These are phyloP conservation scores for Cryptococcus jaspeensis DNA, from an alignment of 1,284 basidiomycete species.

Conservation along the genomic window DNA sequence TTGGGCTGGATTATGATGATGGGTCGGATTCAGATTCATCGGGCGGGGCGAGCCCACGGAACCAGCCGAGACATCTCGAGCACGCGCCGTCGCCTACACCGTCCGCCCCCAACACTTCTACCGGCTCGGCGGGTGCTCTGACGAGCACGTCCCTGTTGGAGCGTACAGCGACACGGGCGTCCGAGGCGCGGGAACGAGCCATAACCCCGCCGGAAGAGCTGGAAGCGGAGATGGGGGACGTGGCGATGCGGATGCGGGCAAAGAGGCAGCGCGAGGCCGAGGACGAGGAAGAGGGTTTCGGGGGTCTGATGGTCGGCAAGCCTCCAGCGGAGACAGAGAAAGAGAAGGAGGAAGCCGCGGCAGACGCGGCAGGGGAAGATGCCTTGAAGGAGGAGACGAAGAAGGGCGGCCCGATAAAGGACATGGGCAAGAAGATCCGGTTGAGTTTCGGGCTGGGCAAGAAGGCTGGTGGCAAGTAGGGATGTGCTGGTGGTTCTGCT, in stretches of 20 bases:
- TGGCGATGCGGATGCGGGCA: slow-evolving; percentile 58
- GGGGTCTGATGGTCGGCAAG: slow-evolving; percentile 26
- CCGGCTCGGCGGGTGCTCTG: background rate
- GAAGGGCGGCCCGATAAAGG: slow-evolving; percentile 16
- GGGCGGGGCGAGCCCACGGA: slow-evolving; percentile 25
- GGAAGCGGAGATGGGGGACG: slow-evolving; percentile 48
- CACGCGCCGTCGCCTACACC: background rate
- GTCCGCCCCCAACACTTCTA: background rate
- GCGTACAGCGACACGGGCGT: background rate
- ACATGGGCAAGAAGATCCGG: slow-evolving; percentile 36
- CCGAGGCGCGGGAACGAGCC: background rate
- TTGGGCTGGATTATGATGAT: slow-evolving; percentile 50
- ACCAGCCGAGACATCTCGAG: background rate
- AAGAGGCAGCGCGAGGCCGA: slow-evolving; percentile 65
- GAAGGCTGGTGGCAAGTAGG: slow-evolving; percentile 12
- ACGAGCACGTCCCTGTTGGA: background rate
- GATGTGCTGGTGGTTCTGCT: background rate
- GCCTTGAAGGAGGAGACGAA: background rate
- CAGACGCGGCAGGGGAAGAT: background rate
- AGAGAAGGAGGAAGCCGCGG: background rate
- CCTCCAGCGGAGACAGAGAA: background rate
- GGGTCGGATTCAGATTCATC: slow-evolving; percentile 48
- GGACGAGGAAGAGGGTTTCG: slow-evolving; percentile 66
- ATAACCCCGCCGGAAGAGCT: slow-evolving; percentile 18
- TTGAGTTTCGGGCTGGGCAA: slow-evolving; percentile 32